phyloP scores from a whole-genome alignment of 192 early-diverging fungal species.

The Allomyces macrogynus region DNA sequence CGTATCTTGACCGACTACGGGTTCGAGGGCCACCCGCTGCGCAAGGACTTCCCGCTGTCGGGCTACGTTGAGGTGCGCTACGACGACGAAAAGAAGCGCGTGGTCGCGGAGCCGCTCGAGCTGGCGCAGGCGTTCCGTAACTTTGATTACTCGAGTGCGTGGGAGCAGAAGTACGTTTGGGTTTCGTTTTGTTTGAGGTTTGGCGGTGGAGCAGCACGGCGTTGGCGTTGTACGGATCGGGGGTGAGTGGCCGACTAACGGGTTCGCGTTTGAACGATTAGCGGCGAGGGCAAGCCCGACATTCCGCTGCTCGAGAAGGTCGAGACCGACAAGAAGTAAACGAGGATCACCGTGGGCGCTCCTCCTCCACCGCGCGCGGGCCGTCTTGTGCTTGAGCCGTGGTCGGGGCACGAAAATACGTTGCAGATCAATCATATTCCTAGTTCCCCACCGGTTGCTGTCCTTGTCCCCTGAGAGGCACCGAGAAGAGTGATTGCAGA shows the following conservation, averaged over 20 bases:
- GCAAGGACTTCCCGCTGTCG: constrained; percentile 97
- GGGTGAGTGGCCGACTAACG: not conserved
- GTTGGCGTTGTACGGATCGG: not conserved
- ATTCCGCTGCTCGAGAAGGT: not conserved
- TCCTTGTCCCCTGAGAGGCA: too few species aligned
- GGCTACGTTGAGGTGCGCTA: constrained; percentile 98
- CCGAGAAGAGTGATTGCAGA: too few species aligned
- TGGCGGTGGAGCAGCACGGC: too few species aligned
- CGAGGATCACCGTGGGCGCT: not conserved
- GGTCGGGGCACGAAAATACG: too few species aligned
- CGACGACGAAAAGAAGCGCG: constrained; percentile 95
- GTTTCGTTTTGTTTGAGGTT: not conserved
- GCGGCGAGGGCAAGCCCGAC: not conserved
- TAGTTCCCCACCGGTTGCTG: too few species aligned
- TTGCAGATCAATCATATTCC: too few species aligned
- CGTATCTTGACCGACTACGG: constrained; percentile 97
- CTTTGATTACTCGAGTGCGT: constrained; percentile 88
- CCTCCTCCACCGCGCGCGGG: not conserved
- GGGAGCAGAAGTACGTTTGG: constrained; percentile 43
- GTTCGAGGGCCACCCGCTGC: constrained; percentile 81
- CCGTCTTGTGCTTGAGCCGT: not conserved
- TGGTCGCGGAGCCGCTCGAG: constrained; percentile 88
- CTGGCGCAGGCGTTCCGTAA: constrained; percentile 86
- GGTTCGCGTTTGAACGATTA: not conserved
- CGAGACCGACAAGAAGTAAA: not conserved